These are phyloP conservation scores for Xanthoconium purpureum DNA, from an alignment of 768 basidiomycete genomes.

Conservation along the genomic window DNA sequence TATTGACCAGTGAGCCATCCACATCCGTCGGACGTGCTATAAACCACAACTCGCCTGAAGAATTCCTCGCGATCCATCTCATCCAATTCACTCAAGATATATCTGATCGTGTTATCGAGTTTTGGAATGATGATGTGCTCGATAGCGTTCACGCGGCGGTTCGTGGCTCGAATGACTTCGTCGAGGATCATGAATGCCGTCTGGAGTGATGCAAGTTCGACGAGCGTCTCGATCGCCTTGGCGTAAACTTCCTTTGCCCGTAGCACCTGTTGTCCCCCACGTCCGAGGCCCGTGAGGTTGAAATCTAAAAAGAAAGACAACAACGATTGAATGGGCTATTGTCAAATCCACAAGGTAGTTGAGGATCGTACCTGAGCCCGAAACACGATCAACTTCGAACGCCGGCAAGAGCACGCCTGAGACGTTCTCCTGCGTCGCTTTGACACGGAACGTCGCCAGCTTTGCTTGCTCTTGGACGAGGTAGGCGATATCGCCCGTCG, in stretches of 20 bases:
- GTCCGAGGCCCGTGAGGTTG: constrained; percentile 93
- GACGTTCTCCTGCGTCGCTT: constrained; percentile 96
- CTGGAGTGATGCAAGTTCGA: constrained; percentile 94
- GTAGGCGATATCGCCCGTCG: constrained; percentile 96
- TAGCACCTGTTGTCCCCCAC: constrained; percentile 95
- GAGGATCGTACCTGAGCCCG: constrained; percentile 65
- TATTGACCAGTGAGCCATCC: constrained; percentile 30
- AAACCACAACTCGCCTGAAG: constrained; percentile 58
- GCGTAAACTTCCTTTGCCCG: constrained; percentile 97
- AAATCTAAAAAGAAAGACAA: constrained; percentile 60
- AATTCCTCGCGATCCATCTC: constrained; percentile 98
- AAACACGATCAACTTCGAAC: constrained; percentile 86
- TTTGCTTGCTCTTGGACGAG: constrained; percentile 96
- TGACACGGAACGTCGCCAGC: constrained; percentile 87
- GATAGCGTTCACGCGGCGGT: constrained; percentile 97
- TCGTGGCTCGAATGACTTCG: constrained; percentile 98
- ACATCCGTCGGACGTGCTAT: background rate
- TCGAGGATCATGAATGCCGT: constrained; percentile 98
- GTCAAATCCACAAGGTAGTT: background rate
- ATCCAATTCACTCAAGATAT: constrained; percentile 95
- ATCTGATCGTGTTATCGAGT: constrained; percentile 96
- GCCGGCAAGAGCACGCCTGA: constrained; percentile 94
- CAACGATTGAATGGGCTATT: background rate
- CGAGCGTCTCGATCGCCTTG: constrained; percentile 94
- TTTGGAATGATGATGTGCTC: constrained; percentile 96